Conservation (phyloP, 768 basidiomycete species). For the Psilocybe sp. region DNA sequence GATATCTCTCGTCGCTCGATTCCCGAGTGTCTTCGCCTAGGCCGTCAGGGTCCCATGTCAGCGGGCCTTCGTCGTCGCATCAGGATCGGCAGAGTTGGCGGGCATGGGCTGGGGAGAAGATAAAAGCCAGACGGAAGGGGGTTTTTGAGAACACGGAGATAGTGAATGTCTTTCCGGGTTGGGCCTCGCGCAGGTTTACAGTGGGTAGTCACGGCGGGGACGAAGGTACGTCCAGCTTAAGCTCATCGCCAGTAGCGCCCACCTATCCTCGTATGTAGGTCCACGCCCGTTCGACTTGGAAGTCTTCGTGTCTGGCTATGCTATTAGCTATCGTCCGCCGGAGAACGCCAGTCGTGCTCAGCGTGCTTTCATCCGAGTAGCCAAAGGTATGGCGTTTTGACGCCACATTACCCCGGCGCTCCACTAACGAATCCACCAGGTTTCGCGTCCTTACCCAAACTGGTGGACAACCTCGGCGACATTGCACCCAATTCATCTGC, state of each 20-base stretch:
- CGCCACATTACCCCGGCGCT: background rate
- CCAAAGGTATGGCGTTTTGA: conserved; percentile 53
- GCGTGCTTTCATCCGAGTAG: conserved; percentile 70
- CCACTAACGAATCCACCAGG: conserved; percentile 35
- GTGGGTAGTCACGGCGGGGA: conserved; percentile 4
- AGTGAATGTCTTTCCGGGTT: conserved; percentile 63
- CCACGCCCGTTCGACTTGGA: conserved; percentile 63
- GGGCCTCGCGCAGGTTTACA: conserved; percentile 61
- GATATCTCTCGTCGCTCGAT: conserved; percentile 47
- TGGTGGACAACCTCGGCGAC: conserved; percentile 32
- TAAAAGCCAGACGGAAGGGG: conserved; percentile 26
- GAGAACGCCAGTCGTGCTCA: conserved; percentile 72
- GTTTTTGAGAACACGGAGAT: conserved; percentile 17
- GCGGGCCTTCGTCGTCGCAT: conserved; percentile 13
- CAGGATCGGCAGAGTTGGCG: conserved; percentile 44
- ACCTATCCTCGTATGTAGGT: conserved; percentile 5
- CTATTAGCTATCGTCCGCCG: conserved; percentile 54
- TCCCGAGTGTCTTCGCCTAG: conserved; percentile 15
- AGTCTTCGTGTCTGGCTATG: conserved; percentile 76
- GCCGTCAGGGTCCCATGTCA: conserved; percentile 13
- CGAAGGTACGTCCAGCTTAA: conserved; percentile 5
- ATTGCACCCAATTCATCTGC: conserved; percentile 26
- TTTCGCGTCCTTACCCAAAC: conserved; percentile 71
- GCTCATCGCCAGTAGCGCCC: background rate
- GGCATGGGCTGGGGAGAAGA: conserved; percentile 64